Evolutionary conservation across 768 basidiomycete genomes (phyloP).

Genomic region (Chalciporus chontae): DNA sequence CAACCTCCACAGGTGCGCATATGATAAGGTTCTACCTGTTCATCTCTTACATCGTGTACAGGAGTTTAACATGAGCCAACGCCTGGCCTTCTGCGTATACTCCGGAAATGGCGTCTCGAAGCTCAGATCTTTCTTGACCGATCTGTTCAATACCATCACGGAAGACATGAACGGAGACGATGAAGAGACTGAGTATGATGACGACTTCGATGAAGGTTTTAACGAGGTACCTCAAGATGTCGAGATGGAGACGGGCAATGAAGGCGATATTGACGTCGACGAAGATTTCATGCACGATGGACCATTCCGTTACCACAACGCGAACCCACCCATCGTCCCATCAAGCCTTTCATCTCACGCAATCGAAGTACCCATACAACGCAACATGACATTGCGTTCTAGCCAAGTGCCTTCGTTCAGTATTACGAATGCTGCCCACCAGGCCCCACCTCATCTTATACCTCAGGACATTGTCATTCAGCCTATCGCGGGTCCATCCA

Average conservation of each 20-base stretch:
- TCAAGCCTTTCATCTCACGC: slow-evolving; percentile 11
- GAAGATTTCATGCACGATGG: slow-evolving; percentile 39
- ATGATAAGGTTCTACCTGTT: background rate
- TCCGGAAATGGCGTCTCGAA: slow-evolving; percentile 88
- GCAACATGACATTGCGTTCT: slow-evolving; percentile 24
- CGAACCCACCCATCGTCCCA: slow-evolving; percentile 11
- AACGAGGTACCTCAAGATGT: slow-evolving; percentile 28
- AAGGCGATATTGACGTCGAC: slow-evolving; percentile 43
- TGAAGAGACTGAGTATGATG: slow-evolving; percentile 67
- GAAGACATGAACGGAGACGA: slow-evolving; percentile 63
- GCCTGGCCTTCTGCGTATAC: slow-evolving; percentile 92
- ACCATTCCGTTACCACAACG: slow-evolving; percentile 25
- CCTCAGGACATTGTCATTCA: slow-evolving; percentile 31
- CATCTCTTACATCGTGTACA: slow-evolving; percentile 29
- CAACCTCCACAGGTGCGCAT: slow-evolving; percentile 74
- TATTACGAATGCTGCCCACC: slow-evolving; percentile 1
- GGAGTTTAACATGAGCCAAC: slow-evolving; percentile 91
- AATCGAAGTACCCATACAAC: slow-evolving; percentile 30
- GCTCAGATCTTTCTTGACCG: slow-evolving; percentile 74
- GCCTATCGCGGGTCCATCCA: slow-evolving; percentile 34
- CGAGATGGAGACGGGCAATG: slow-evolving; percentile 34
- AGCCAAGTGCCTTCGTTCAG: slow-evolving; percentile 11
- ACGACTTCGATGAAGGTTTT: slow-evolving; percentile 35
- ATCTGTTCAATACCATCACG: slow-evolving; percentile 70
- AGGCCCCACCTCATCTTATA: slow-evolving; percentile 4